A percentile compares a stretch with the other conserved stretches of the same genome.
Conservation (phyloP, 495 filamentous ascomycete species). For the Apiosordaria backusii region DNA sequence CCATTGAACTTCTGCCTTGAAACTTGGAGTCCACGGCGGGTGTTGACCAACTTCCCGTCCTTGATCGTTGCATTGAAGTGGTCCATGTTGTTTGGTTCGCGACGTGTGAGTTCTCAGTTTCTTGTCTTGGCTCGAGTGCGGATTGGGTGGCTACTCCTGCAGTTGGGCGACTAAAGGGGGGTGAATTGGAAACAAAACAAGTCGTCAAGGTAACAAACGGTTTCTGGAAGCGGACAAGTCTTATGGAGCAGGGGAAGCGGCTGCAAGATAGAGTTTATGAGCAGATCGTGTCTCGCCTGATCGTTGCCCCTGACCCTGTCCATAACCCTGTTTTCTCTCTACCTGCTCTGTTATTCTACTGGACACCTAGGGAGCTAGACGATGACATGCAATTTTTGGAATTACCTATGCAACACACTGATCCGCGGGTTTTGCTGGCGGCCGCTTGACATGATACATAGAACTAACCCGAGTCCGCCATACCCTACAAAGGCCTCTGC, state of each 20-base stretch:
- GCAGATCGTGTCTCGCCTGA: background rate
- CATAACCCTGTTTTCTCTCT: background rate
- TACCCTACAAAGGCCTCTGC: background rate
- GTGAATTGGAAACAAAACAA: background rate
- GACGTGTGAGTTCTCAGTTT: background rate
- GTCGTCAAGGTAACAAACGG: background rate
- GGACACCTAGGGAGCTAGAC: background rate
- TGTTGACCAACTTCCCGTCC: constrained; percentile 30
- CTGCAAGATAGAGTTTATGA: constrained; percentile 1
- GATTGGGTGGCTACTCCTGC: background rate
- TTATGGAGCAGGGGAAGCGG: background rate
- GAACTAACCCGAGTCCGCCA: background rate
- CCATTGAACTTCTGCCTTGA: constrained; percentile 33
- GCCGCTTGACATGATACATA: background rate
- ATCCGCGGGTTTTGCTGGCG: background rate
- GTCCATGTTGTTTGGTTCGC: constrained; percentile 21
- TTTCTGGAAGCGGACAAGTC: background rate
- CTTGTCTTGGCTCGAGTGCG: background rate
- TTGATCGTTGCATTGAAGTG: constrained; percentile 33
- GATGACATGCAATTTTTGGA: background rate
- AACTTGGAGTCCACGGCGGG: constrained; percentile 30
- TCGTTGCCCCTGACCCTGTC: background rate
- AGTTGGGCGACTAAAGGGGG: background rate
- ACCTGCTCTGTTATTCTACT: background rate
- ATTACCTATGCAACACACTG: background rate